Conservation (phyloP, 305 asterid genomes). For the Plantago coronopus region DNA sequence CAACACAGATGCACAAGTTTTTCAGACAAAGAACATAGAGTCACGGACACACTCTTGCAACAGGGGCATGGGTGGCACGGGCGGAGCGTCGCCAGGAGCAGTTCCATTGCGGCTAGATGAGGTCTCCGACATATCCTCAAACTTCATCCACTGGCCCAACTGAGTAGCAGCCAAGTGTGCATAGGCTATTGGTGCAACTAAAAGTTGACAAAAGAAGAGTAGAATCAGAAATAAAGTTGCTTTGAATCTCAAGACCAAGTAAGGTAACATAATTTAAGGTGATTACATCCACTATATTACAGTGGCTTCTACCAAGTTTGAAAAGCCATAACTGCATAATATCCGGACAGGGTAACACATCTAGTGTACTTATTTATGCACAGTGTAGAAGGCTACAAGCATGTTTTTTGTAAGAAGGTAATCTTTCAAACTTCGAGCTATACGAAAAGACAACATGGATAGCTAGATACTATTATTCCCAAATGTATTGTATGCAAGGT, state of each 20-base stretch:
- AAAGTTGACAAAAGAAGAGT: background rate
- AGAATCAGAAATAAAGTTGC: background rate
- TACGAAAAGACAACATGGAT: background rate
- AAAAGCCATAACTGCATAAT: too few species aligned
- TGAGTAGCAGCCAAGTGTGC: slow-evolving; percentile 97
- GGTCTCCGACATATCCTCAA: slow-evolving; percentile 81
- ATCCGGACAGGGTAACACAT: too few species aligned
- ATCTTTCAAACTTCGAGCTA: background rate
- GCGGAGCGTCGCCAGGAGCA: slow-evolving; percentile 50
- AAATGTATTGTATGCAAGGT: background rate
- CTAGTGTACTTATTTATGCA: too few species aligned
- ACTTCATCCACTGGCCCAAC: slow-evolving; percentile 89
- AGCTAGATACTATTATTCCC: background rate
- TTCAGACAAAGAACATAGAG: slow-evolving; percentile 81
- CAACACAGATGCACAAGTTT: background rate
- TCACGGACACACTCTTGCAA: slow-evolving; percentile 60
- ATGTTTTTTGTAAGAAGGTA: too few species aligned
- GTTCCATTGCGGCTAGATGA: slow-evolving; percentile 74
- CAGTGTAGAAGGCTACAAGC: too few species aligned
- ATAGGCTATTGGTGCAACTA: slow-evolving; percentile 87
- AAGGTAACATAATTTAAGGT: background rate
- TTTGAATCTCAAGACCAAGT: background rate
- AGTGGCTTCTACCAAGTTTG: too few species aligned
- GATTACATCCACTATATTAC: too few species aligned
- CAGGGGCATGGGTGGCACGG: slow-evolving; percentile 71